Evolutionary conservation across 1,139 yeast species (phyloP).

Genomic region (Geotrichum bryndzae): DNA sequence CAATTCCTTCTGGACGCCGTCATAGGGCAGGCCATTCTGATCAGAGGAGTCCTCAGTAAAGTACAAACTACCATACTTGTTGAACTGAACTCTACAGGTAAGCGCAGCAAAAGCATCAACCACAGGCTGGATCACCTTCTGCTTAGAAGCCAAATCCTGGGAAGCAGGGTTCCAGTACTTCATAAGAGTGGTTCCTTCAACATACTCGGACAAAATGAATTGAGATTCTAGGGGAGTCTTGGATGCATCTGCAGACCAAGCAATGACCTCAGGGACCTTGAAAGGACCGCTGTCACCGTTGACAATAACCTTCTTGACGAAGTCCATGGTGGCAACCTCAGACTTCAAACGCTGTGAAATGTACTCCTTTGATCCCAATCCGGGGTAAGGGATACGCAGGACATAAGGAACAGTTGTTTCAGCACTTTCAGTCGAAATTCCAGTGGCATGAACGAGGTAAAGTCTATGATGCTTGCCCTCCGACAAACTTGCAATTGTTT

Average conservation of each 20-base stretch:
- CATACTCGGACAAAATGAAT: slow-evolving; percentile 70
- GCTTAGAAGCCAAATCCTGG: slow-evolving; percentile 43
- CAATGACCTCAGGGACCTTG: slow-evolving; percentile 60
- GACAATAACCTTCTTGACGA: slow-evolving; percentile 43
- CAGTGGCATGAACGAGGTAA: slow-evolving; percentile 46
- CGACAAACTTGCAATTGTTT: slow-evolving; percentile 74
- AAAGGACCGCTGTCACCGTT: slow-evolving; percentile 36
- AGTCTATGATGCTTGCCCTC: slow-evolving; percentile 93
- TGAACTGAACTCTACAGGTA: slow-evolving; percentile 45
- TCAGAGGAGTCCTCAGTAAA: slow-evolving; percentile 54
- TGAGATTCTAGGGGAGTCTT: slow-evolving; percentile 64
- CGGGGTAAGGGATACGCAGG: slow-evolving; percentile 73
- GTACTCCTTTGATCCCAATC: slow-evolving; percentile 52
- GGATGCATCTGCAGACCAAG: slow-evolving; percentile 56
- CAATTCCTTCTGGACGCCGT: slow-evolving; percentile 51
- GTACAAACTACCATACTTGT: slow-evolving; percentile 74
- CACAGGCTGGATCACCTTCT: slow-evolving; percentile 35
- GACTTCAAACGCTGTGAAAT: slow-evolving; percentile 65
- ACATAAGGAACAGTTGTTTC: slow-evolving; percentile 40
- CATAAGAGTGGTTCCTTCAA: slow-evolving; percentile 79
- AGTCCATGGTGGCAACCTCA: slow-evolving; percentile 92
- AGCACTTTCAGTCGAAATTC: slow-evolving; percentile 12
- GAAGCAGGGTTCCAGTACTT: slow-evolving; percentile 82
- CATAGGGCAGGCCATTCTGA: slow-evolving; percentile 50
- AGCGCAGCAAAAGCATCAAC: slow-evolving; percentile 32